Conservation (phyloP, 352 stramenopile genomes). For the Globisporangium mamillatum region DNA sequence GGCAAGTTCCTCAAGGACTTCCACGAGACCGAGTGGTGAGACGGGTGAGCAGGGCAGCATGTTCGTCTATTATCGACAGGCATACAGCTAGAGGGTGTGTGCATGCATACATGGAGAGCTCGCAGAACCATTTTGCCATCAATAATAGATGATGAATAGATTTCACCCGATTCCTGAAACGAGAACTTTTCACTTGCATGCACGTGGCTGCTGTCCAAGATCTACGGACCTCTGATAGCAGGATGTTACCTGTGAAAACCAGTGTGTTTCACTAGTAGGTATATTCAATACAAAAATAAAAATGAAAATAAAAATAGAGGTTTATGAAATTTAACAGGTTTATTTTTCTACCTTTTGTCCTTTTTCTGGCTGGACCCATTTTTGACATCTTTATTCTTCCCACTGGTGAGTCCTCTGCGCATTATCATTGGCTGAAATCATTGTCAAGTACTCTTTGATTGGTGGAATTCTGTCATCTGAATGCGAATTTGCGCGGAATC, state of each 20-base stretch:
- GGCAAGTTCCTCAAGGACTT: conserved; percentile 90
- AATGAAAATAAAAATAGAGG: too few relatives aligned
- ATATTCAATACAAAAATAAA: too few relatives aligned
- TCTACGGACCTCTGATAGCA: not conserved
- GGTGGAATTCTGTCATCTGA: conserved; percentile 19
- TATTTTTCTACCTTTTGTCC: too few relatives aligned
- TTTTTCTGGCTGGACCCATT: conserved; percentile 10
- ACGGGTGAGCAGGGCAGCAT: not conserved
- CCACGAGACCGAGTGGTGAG: conserved; percentile 88
- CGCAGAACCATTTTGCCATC: not conserved
- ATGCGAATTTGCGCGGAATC: conserved; percentile 25
- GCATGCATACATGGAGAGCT: not conserved
- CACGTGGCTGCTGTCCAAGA: not conserved
- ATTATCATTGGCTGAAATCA: conserved; percentile 8
- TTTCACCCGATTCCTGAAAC: not conserved
- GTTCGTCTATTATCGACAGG: not conserved
- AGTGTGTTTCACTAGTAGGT: not conserved
- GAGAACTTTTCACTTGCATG: conserved; percentile 6
- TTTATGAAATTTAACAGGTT: not conserved
- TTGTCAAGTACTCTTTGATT: not conserved
- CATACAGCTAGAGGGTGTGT: not conserved
- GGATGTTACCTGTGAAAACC: not conserved
- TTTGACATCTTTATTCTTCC: not conserved
- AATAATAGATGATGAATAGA: conserved; percentile 8
- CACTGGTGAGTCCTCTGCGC: not conserved